Evolutionary conservation across 2,329 filamentous ascomycete genomes (phyloP).

Genomic region (Colletotrichum kahawae): DNA sequence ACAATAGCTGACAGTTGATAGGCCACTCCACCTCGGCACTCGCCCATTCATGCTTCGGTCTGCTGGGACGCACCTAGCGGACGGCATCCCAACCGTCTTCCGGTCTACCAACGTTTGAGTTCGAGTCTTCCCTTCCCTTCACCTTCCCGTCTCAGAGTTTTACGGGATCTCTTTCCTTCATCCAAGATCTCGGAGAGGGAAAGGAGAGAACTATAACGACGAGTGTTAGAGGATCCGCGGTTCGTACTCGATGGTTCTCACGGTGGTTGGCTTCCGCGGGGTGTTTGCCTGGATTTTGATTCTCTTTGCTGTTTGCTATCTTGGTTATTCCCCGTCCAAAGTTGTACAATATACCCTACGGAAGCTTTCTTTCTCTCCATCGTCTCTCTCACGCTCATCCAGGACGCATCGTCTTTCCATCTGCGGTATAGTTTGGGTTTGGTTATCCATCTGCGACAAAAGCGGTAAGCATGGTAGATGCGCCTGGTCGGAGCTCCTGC

Average conservation of each 20-base stretch:
- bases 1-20: slow-evolving; percentile 5
- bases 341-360: background rate
- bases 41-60: background rate
- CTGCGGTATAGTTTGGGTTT: background rate
- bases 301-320: background rate
- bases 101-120: background rate
- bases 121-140: background rate
- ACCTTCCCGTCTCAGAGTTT: slow-evolving; percentile 1
- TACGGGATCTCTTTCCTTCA: background rate
- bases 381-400: background rate
- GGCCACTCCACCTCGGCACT: background rate
- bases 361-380: background rate
- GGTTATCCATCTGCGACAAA: background rate
- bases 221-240: background rate
- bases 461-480: background rate
- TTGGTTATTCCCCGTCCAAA: background rate
- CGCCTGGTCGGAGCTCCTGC: background rate
- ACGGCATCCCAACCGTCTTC: background rate
- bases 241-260: background rate
- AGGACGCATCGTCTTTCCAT: background rate
- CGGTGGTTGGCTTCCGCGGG: background rate
- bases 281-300: background rate
- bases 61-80: background rate
- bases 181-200: background rate
- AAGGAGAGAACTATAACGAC: background rate